Conservation (phyloP, 1,284 basidiomycete genomes). For the Ganoderma multipileum region DNA sequence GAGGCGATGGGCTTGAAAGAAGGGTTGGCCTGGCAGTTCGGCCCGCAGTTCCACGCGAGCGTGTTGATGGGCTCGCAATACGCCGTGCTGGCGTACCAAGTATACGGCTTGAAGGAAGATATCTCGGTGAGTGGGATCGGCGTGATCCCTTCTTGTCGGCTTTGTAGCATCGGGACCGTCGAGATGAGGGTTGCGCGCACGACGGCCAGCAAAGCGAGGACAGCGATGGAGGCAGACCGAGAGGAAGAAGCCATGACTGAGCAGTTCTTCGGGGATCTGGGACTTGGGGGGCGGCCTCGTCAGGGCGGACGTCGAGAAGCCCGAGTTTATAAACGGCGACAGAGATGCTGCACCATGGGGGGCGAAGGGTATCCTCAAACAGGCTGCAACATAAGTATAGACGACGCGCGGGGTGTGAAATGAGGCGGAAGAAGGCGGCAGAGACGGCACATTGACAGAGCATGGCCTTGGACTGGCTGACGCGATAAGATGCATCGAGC, state of each 20-base stretch:
- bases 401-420: neutral
- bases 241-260: neutral
- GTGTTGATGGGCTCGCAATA: slow-evolving; percentile 44
- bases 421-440: neutral
- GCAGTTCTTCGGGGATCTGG: neutral
- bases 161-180: neutral
- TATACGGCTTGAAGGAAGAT: slow-evolving; percentile 46
- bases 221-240: neutral
- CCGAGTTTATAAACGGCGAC: neutral
- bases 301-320: neutral
- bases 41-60: slow-evolving; percentile 45
- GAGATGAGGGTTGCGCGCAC: neutral
- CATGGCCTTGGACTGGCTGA: neutral
- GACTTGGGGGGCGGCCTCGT: neutral
- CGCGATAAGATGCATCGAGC: neutral
- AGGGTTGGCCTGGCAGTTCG: slow-evolving; percentile 53
- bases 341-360: neutral
- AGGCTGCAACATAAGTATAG: neutral
- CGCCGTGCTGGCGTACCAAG: slow-evolving; percentile 45
- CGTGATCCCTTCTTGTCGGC: slow-evolving; percentile 31
- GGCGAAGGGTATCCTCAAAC: neutral
- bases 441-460: slow-evolving; percentile 1
- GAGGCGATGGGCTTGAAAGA: slow-evolving; percentile 63
- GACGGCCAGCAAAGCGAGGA: neutral
- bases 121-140: slow-evolving; percentile 42